Evolutionary conservation across 1,284 basidiomycete genomes (phyloP), one percentile per base, ranked within the genome.

Genomic region (Boletus sp.): DNA sequence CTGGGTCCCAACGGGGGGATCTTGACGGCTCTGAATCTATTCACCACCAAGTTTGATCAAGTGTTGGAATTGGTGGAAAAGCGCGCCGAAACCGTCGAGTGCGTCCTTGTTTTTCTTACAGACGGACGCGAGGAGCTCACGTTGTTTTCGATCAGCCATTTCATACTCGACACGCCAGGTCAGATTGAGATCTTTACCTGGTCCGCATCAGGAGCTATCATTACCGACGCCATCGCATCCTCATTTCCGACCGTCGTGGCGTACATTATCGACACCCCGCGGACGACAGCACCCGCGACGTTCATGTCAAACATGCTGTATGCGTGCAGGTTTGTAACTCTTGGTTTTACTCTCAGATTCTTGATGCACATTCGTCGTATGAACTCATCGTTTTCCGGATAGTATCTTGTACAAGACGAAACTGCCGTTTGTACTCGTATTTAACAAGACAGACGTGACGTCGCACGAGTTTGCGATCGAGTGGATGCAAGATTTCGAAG

Each of bases 271-370:
- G 96, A 99, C 69, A 99, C 96, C 2, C 95, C 96, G 14, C 80
- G 96, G 49, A 95, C 94, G 9, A 88, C 88, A 0, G 85, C 94
- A 0, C 96, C 96, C 0, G 93, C 95, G 6, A 99, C 96, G 0
- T 99, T 99, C 69, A 99, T 99, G 96, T 93, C 88, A 45, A 99
- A 99, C 70, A 99, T 99, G 96, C 78, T 99, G 42, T 99, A 99
- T 63, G 96, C 96, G 1, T 99, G 96, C 78, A 93, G 90, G 89
- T 88, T 52, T 56, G 81, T 69, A 1, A n/a, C 23, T 8, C 37
- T n/a, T 38, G 17, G 8, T 5, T 9, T 10, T 38, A 33, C 32
- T 29, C 23, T 20, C 16, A 25, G 40, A 32, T 54, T 36, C 39
- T 40, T 41, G 23, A 23, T 25, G 33, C 25, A 22, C 22, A 20